A percentile compares a stretch with the other conserved stretches of the same genome.
Evolutionary conservation across 1,139 yeast species (phyloP).

Genomic region (Pichia inconspicua): DNA sequence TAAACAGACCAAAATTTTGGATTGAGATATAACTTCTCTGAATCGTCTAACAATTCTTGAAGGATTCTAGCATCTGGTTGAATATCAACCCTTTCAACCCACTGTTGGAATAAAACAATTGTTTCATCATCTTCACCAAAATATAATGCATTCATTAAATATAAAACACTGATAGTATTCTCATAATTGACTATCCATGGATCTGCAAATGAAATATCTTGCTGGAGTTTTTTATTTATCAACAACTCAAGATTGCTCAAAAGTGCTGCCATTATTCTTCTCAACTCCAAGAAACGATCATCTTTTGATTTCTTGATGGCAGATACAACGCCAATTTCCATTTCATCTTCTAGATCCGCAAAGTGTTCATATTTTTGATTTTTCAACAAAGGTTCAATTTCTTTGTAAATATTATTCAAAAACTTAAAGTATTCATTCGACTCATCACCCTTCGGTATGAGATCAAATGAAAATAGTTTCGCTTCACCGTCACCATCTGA

Average conservation of each 20-base stretch:
- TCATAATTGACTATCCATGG: constrained; percentile 35
- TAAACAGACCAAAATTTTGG: constrained; percentile 58
- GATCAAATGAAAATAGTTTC: constrained; percentile 32
- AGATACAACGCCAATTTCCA: constrained; percentile 25
- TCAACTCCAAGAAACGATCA: constrained; percentile 17
- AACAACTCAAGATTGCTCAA: constrained; percentile 18
- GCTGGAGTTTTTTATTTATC: constrained; percentile 17
- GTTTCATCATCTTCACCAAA: constrained; percentile 40
- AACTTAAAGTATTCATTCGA: constrained; percentile 32
- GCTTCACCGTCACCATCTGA: constrained; percentile 20
- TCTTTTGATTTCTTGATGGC: constrained; percentile 16
- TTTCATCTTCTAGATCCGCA: constrained; percentile 18
- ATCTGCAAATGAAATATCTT: constrained; percentile 14
- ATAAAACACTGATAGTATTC: constrained; percentile 43
- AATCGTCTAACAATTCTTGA: constrained; percentile 30
- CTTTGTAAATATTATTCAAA: constrained; percentile 21
- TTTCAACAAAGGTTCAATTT: constrained; percentile 24
- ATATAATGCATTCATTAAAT: constrained; percentile 47
- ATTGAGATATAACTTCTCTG: constrained; percentile 34
- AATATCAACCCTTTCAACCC: constrained; percentile 63
- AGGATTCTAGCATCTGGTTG: constrained; percentile 46
- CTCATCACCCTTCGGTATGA: constrained; percentile 32
- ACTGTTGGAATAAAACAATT: constrained; percentile 42
- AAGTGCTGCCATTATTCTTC: constrained; percentile 16
- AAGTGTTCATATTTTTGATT: constrained; percentile 22